phyloP scores from a whole-genome alignment of 2,329 filamentous ascomycete genomes.

The Saccharata proteae region DNA sequence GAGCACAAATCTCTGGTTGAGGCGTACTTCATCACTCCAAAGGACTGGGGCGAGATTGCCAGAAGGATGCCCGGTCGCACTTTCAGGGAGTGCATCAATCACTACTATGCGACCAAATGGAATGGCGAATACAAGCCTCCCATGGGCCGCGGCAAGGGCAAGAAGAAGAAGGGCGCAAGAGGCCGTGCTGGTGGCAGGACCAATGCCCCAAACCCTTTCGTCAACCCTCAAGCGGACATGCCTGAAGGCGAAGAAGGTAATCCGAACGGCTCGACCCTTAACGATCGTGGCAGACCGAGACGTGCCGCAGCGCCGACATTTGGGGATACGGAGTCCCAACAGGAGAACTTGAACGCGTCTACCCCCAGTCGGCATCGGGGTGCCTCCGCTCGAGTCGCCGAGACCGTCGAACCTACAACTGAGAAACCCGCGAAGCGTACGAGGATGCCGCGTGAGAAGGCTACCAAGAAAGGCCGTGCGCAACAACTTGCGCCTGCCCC shows the following conservation, averaged over 20 bases:
- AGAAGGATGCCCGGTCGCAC: slow-evolving; percentile 54
- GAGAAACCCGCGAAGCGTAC: slow-evolving; percentile 26
- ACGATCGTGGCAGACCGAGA: slow-evolving; percentile 37
- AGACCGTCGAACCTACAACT: slow-evolving; percentile 11
- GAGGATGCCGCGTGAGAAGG: slow-evolving; percentile 20
- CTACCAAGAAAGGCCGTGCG: slow-evolving; percentile 18
- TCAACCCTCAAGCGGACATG: slow-evolving; percentile 36
- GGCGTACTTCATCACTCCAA: slow-evolving; percentile 59
- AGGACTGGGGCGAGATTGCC: slow-evolving; percentile 72
- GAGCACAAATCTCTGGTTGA: slow-evolving; percentile 62
- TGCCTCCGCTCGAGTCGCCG: slow-evolving; percentile 2
- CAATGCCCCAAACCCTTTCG: slow-evolving; percentile 4
- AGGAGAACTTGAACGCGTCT: slow-evolving; percentile 49
- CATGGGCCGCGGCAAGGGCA: slow-evolving; percentile 5
- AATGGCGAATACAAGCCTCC: slow-evolving; percentile 56
- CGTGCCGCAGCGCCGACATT: slow-evolving; percentile 56
- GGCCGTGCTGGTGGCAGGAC: slow-evolving; percentile 48
- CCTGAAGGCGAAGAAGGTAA: slow-evolving; percentile 25
- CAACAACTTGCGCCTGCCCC: slow-evolving; percentile 19
- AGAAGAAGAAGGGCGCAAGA: slow-evolving; percentile 3
- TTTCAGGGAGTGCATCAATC: slow-evolving; percentile 71
- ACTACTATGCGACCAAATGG: slow-evolving; percentile 74
- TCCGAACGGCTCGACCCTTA: slow-evolving; percentile 28
- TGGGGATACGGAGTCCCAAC: slow-evolving; percentile 51
- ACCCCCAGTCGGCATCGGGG: slow-evolving; percentile 46